These are phyloP conservation scores for Boletus insuetus DNA, from an alignment of 768 basidiomycete species.

Conservation along the genomic window DNA sequence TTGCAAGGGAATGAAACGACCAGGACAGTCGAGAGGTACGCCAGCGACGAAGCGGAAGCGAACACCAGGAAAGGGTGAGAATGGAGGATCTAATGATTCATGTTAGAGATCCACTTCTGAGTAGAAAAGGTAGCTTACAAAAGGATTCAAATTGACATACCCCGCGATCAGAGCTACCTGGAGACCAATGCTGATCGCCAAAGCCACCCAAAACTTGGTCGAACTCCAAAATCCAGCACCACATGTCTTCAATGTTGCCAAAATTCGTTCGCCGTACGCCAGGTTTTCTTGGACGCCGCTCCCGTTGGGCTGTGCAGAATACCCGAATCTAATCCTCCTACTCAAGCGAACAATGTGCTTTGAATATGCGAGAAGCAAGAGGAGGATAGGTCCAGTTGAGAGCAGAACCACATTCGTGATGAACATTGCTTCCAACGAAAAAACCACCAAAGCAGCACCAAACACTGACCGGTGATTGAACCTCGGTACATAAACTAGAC, in stretches of 20 bases:
- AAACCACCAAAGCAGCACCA: conserved; percentile 49
- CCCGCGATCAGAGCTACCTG: conserved; percentile 48
- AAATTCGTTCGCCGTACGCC: conserved; percentile 14
- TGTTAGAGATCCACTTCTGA: not conserved
- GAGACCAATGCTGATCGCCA: conserved; percentile 43
- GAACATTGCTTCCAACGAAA: conserved; percentile 50
- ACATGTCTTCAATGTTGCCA: conserved; percentile 25
- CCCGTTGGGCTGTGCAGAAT: not conserved
- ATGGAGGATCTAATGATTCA: conserved; percentile 52
- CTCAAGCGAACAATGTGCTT: conserved; percentile 25
- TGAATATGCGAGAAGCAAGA: conserved; percentile 44
- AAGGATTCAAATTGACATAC: conserved; percentile 59
- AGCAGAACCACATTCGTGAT: conserved; percentile 59
- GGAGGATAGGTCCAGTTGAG: conserved; percentile 57
- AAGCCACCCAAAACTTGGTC: conserved; percentile 61
- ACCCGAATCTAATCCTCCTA: conserved; percentile 14
- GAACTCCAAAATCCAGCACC: conserved; percentile 44
- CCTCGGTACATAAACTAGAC: not conserved
- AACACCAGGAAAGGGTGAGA: conserved; percentile 53
- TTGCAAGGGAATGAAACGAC: conserved; percentile 37
- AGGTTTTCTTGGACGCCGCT: not conserved
- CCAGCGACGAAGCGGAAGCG: conserved; percentile 45
- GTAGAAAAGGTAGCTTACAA: conserved; percentile 40
- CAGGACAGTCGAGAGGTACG: conserved; percentile 47
- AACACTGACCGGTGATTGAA: conserved; percentile 47